Base-by-base conservation (phyloP, 768 basidiomycete species). In the Lentinula raphanica region DNA sequence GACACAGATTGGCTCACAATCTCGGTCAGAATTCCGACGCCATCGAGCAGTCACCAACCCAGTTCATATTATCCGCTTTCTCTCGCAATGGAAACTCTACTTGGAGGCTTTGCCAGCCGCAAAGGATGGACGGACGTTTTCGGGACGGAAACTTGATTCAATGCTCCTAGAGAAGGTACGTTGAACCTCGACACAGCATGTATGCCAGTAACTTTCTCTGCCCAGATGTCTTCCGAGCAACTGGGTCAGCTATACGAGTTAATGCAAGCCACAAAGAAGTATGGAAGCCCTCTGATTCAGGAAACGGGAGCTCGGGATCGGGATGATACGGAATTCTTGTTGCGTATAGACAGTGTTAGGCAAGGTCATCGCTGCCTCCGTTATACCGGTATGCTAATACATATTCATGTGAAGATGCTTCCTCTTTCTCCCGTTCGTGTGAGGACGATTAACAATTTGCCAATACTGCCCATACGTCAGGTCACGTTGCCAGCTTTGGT, bases 41-140 rank as follows among this genome's bases (percentile, higher is more conserved):
- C 95, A 97, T 62, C 84, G 76, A 64, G 75, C 81, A 23, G 83
- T 86, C 11, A 86, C 86, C 21, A 98, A 98, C 71, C 91, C 94
- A 2, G 78, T 87, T 7, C 86, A 98, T 69, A 85, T 98, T 60
- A 96, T 98, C 69, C 94, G 93, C 2, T 99, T 99, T 68, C 78
- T 98, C 8, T 88, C 89, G 3, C 92, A 98, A 66, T 99, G 96
- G 96, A 97, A 96, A 71, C 69, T 82, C 58, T 98, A 99, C 71
- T 79, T 98, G 57, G 92, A 96, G 64, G 72, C 82, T 59, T 69
- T 89, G 32, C 85, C 85, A 12, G 71, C 65, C 27, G 80, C 77
- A 13, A 67, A 72, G 5, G 76, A 80, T 35, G 73, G 68, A 2
- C 68, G 72, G 54, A 66, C 64, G 32, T 92, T 89, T 65, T 66